Evolutionary conservation across 306 rosid genomes (phyloP).

Genomic region (Cicer chorassanicum): DNA sequence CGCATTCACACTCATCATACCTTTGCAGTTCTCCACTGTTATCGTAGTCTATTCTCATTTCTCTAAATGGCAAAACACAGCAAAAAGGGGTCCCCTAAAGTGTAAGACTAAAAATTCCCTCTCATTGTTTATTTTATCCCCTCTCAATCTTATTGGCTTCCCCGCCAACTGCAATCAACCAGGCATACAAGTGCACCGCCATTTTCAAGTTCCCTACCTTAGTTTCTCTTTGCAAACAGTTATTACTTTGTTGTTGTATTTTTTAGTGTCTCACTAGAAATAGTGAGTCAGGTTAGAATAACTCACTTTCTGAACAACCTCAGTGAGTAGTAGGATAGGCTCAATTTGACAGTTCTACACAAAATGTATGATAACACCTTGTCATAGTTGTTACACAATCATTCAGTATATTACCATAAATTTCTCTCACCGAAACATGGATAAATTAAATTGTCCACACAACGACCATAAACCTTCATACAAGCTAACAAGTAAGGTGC

Average conservation of each 20-base stretch:
- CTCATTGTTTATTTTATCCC: neutral
- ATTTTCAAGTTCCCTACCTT: neutral
- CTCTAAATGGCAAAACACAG: neutral
- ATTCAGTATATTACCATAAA: neutral
- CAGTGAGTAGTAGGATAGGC: neutral
- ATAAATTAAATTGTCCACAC: constrained; percentile 37
- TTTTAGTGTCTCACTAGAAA: neutral
- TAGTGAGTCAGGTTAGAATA: neutral
- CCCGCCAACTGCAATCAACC: neutral
- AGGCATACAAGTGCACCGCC: neutral
- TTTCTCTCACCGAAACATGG: constrained; percentile 5
- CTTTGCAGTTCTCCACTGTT: neutral
- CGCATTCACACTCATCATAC: neutral
- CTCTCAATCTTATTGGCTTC: neutral
- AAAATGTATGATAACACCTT: neutral
- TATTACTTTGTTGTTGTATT: neutral
- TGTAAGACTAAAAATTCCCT: neutral
- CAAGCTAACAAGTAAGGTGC: constrained; percentile 33
- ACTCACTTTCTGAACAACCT: neutral
- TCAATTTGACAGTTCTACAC: neutral
- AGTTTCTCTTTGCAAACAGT: neutral
- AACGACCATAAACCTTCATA: constrained; percentile 25
- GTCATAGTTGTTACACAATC: constrained; percentile 2
- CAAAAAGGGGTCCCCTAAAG: neutral
- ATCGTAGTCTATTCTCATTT: neutral